phyloP scores from a whole-genome alignment of 352 stramenopile species.

The Globisporangium sylvaticum region DNA sequence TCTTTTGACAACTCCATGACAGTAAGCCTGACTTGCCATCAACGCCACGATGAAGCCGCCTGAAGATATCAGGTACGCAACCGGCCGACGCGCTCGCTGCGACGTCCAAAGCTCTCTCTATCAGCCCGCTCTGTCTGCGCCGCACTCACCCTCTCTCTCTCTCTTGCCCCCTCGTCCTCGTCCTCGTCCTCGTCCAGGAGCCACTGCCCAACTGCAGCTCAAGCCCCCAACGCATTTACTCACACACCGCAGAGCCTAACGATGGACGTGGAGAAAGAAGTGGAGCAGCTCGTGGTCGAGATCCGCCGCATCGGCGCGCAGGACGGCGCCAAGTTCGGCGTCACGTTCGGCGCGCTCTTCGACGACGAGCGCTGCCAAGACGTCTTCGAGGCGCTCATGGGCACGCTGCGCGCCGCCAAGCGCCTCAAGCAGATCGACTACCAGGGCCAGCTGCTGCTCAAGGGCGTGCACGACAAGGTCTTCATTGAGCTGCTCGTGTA shows the following conservation, averaged over 20 bases:
- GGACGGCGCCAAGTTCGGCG: constrained; percentile 44
- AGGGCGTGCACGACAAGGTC: constrained; percentile 76
- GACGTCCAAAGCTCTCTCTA: neutral
- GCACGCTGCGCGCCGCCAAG: constrained; percentile 78
- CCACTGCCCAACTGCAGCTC: neutral
- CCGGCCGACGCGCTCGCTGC: neutral
- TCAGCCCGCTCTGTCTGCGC: neutral
- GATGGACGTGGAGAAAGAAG: constrained; percentile 74
- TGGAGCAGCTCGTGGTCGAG: constrained; percentile 62
- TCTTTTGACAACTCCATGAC: neutral
- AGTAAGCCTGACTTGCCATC: neutral
- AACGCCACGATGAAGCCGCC: neutral
- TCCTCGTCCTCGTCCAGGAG: neutral
- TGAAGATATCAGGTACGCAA: constrained; percentile 1
- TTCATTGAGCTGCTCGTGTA: constrained; percentile 63
- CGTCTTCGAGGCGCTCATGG: constrained; percentile 78
- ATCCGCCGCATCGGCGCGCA: constrained; percentile 61
- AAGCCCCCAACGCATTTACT: neutral
- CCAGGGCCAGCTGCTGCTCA: constrained; percentile 77
- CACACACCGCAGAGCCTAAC: neutral
- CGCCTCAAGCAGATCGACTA: constrained; percentile 75
- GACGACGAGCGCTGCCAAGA: constrained; percentile 80
- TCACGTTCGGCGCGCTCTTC: constrained; percentile 79
- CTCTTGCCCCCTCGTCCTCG: too few relatives aligned
- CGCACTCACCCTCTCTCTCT: neutral